phyloP scores from a whole-genome alignment of 73 alveolate species.

The Durusdinium trenchii region DNA sequence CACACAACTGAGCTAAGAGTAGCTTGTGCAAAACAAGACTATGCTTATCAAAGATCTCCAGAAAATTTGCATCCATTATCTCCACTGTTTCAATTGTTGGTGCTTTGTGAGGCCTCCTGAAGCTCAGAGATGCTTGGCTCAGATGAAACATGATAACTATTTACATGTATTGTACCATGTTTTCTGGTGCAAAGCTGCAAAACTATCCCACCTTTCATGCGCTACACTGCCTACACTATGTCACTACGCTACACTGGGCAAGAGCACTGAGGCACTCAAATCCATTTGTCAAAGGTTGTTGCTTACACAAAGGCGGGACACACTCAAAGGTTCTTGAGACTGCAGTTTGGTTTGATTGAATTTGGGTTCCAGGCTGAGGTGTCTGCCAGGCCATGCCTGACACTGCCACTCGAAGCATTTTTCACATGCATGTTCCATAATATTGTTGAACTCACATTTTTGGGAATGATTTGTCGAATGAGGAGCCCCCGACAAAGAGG shows the following conservation, averaged over 20 bases:
- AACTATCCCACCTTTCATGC: background rate
- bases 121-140: slow-evolving; percentile 52
- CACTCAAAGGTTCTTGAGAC: background rate
- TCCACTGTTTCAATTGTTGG: too few species aligned
- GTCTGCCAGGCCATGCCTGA: slow-evolving; percentile 61
- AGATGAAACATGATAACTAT: background rate
- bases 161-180: background rate
- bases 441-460: background rate
- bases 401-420: background rate
- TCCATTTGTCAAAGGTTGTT: slow-evolving; percentile 18
- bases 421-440: background rate
- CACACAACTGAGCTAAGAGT: too few species aligned
- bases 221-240: too few species aligned
- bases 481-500: slow-evolving; percentile 94
- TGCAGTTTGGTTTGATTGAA: background rate
- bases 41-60: too few species aligned
- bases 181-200: background rate
- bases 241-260: too few species aligned
- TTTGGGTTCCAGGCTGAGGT: slow-evolving; percentile 5
- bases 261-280: slow-evolving; percentile 31
- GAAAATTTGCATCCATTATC: too few species aligned
- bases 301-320: background rate
- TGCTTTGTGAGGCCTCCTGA: slow-evolving; percentile 57
- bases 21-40: too few species aligned
- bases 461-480: background rate